Conservation (phyloP, 192 early-diverging fungal species). For the Mortierella alpina region DNA sequence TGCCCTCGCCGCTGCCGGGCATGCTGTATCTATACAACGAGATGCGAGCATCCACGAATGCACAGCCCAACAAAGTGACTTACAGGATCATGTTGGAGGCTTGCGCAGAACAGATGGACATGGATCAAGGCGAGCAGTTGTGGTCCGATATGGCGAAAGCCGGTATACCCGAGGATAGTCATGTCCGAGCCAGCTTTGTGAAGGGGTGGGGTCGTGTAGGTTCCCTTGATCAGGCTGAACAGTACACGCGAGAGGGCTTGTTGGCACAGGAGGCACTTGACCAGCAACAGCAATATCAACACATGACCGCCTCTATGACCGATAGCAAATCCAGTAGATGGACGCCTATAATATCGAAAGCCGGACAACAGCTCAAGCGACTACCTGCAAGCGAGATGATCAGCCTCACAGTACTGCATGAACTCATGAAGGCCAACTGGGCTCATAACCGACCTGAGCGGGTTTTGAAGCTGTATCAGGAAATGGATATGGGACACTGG, state of each 20-base stretch:
- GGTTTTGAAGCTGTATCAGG: conserved; percentile 22
- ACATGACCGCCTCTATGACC: neutral
- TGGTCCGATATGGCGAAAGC: conserved; percentile 24
- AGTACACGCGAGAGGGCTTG: conserved; percentile 3
- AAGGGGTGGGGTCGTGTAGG: conserved; percentile 35
- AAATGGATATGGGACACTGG: conserved; percentile 38
- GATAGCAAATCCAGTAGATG: neutral
- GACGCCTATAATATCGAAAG: neutral
- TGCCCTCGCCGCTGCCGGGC: conserved; percentile 43
- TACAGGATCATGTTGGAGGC: conserved; percentile 43
- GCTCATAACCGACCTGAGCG: conserved; percentile 15
- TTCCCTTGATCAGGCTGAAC: conserved; percentile 19
- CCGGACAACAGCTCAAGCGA: neutral
- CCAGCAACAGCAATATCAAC: neutral
- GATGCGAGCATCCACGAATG: conserved; percentile 15
- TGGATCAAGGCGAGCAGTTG: conserved; percentile 21
- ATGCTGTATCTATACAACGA: conserved; percentile 48
- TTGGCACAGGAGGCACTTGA: conserved; percentile 6
- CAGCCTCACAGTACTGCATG: conserved; percentile 29
- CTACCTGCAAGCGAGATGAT: conserved; percentile 18
- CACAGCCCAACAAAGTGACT: conserved; percentile 34
- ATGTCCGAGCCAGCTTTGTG: conserved; percentile 33
- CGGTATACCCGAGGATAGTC: conserved; percentile 14
- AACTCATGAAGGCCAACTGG: conserved; percentile 34
- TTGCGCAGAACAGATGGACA: conserved; percentile 51